Evolutionary conservation across 208 protist genomes (phyloP).

Genomic region (Acanthamoeba healyi): DNA sequence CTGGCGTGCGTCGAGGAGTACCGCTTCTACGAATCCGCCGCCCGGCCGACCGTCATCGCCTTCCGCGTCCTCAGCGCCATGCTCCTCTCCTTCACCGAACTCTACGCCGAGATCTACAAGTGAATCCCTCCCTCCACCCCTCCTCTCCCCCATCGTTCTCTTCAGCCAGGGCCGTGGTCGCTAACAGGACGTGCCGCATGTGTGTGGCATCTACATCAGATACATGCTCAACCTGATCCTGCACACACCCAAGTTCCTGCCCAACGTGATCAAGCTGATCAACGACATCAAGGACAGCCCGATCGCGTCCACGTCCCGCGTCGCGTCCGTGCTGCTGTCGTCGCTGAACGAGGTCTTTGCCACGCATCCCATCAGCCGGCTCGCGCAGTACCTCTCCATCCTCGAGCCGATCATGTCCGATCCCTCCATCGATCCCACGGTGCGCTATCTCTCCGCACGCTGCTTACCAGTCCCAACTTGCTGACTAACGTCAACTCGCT

Average conservation of each 20-base stretch:
- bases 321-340: conserved; percentile 34
- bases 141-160: neutral
- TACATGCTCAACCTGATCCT: conserved; percentile 55
- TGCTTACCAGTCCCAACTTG: too few relatives aligned
- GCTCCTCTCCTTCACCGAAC: conserved; percentile 52
- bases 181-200: neutral
- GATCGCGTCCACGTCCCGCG: neutral
- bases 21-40: neutral
- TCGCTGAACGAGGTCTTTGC: conserved; percentile 63
- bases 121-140: neutral
- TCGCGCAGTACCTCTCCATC: conserved; percentile 53
- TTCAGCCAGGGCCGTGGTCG: too few relatives aligned
- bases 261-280: conserved; percentile 69
- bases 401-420: conserved; percentile 58
- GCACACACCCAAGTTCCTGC: conserved; percentile 55
- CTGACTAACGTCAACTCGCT: too few relatives aligned
- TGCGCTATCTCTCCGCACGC: neutral
- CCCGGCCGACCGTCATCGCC: conserved; percentile 17
- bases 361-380: conserved; percentile 27
- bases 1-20: conserved; percentile 67
- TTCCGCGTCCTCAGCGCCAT: conserved; percentile 62
- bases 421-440: conserved; percentile 47
- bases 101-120: conserved; percentile 66
- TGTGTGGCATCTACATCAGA: neutral
- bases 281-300: conserved; percentile 46